Evolutionary conservation across 78 protist genomes (phyloP).

Genomic region (Pigoraptor vietnamica): DNA sequence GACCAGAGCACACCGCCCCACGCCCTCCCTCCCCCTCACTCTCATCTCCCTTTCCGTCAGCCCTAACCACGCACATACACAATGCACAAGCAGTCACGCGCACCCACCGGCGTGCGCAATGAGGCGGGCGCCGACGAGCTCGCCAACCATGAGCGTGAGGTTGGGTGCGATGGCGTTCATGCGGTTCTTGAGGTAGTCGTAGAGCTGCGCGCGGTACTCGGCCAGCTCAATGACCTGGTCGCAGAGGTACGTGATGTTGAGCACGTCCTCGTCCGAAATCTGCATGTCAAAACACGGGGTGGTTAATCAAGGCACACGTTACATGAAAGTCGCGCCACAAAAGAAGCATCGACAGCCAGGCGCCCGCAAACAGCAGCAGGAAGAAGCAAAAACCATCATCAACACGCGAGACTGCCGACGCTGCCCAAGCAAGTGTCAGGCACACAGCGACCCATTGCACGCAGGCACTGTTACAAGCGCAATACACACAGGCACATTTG

Average conservation of each 20-base stretch:
- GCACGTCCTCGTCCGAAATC: constrained; percentile 76
- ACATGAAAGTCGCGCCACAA: too few relatives aligned
- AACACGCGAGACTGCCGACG: background rate
- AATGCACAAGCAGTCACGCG: background rate
- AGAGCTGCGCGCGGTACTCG: constrained; percentile 83
- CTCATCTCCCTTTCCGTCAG: too few relatives aligned
- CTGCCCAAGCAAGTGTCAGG: too few relatives aligned
- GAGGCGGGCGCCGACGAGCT: constrained; percentile 92
- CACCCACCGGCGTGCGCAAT: constrained; percentile 57
- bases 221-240: constrained; percentile 72
- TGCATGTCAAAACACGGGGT: background rate
- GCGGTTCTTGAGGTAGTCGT: constrained; percentile 85
- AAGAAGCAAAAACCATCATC: background rate
- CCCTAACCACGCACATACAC: too few relatives aligned
- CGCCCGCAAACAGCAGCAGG: too few relatives aligned
- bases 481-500: background rate
- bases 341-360: too few relatives aligned
- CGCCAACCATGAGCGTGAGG: constrained; percentile 92
- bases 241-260: constrained; percentile 71
- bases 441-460: too few relatives aligned
- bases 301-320: too few relatives aligned
- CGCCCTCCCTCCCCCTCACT: too few relatives aligned
- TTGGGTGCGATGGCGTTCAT: constrained; percentile 96
- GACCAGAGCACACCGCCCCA: too few relatives aligned
- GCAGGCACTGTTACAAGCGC: too few relatives aligned